phyloP scores from a whole-genome alignment of 2,329 filamentous ascomycete genomes.

The Xylariaceae sp. region DNA sequence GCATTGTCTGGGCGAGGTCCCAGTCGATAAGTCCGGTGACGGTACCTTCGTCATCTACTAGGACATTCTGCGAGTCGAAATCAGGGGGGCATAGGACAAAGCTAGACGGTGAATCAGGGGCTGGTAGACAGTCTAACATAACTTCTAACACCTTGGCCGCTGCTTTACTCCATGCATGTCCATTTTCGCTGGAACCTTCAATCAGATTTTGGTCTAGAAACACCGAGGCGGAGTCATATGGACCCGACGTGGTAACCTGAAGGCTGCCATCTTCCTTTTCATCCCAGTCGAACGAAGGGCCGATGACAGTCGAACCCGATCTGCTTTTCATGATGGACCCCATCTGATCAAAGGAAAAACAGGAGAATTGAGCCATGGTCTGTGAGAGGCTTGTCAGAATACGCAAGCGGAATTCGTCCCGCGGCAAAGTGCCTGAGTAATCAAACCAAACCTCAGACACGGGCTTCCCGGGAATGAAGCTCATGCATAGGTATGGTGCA shows the following conservation, averaged over 20 bases:
- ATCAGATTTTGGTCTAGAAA: background rate
- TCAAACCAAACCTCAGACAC: slow-evolving; percentile 6
- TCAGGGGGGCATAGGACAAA: slow-evolving; percentile 1
- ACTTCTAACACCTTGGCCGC: background rate
- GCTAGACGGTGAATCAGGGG: slow-evolving; percentile 1
- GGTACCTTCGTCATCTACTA: slow-evolving; percentile 2
- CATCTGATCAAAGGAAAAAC: slow-evolving; percentile 7
- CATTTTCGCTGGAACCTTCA: background rate
- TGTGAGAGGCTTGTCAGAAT: slow-evolving; percentile 4
- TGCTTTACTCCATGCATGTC: background rate
- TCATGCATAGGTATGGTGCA: slow-evolving; percentile 11
- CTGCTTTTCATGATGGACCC: background rate
- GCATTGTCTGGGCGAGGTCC: background rate
- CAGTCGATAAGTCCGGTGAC: slow-evolving; percentile 5
- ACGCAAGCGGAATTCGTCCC: slow-evolving; percentile 2
- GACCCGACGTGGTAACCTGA: slow-evolving; percentile 1
- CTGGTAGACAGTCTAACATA: background rate
- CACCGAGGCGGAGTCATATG: slow-evolving; percentile 6
- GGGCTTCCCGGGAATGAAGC: slow-evolving; percentile 1
- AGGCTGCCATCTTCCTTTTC: slow-evolving; percentile 1
- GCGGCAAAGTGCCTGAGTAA: background rate
- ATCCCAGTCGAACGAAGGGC: slow-evolving; percentile 1
- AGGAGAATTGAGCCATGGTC: slow-evolving; percentile 3
- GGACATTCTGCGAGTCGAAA: slow-evolving; percentile 5
- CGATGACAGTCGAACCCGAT: slow-evolving; percentile 2